Base-by-base conservation (phyloP, 768 basidiomycete genomes). In the Boletus sp. region DNA sequence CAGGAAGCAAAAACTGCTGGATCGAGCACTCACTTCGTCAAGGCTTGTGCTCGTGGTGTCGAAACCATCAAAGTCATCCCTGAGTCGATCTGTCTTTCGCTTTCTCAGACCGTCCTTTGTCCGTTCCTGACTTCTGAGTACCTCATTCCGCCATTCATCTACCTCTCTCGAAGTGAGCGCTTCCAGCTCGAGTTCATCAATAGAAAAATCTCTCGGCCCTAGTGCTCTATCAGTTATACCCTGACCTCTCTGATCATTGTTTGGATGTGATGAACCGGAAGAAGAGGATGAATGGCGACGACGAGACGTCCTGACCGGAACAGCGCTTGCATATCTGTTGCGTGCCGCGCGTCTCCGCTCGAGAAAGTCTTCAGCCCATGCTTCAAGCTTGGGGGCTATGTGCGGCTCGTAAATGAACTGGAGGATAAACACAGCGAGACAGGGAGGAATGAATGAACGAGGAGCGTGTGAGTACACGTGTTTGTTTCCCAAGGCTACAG, bases 391-490 rank as follows among this genome's bases (percentile, higher is more conserved):
- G 0, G 85, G 85, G 19, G 83, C 84, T 53, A 88, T 77, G 54
- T 86, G 84, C 10, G 85, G 85, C 57, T 85, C 84, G 53, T 85
- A 87, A 29, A 88, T 79, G 51, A 83, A 82, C 86, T 88, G 54
- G 34, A 42, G 40, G 19, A 29, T 30, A 37, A 17, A 32, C 13
- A 32, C 2, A 14, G 4, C 17, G 14, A 5, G 23, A 29, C 17
- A 11, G 9, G 30, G 23, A 23, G 51, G 30, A 19, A 25, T 44
- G 49, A 49, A 42, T 7, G 55, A 49, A 51, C 34, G 39, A 47
- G 21, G 39, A 38, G 45, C 53, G 62, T 55, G 64, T 63, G 51
- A 59, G 64, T 41, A 50, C 59, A 62, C 55, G 43, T 61, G 64
- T 58, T 55, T 51, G 39, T 23, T 39, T 35, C 42, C 19, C 4